These are phyloP conservation scores for Metschnikowia similis DNA, from an alignment of 805 yeast genomes.

Conservation along the genomic window DNA sequence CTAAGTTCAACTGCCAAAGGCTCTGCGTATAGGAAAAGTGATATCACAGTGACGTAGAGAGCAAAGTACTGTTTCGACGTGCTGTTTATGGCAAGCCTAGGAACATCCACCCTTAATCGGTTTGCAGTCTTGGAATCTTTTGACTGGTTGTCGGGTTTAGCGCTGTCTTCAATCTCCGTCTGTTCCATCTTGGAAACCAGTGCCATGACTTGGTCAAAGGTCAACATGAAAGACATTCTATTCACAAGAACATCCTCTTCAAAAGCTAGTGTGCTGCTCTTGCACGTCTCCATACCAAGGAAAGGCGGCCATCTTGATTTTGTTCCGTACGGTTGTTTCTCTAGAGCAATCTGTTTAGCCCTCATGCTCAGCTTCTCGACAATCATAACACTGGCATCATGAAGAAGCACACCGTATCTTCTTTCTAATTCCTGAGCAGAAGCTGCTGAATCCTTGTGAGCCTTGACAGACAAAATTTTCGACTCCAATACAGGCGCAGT, in stretches of 20 bases:
- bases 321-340: constrained; percentile 59
- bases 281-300: constrained; percentile 69
- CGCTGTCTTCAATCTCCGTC: constrained; percentile 6
- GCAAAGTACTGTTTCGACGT: constrained; percentile 73
- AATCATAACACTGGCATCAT: constrained; percentile 69
- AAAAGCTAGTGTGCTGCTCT: constrained; percentile 43
- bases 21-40: constrained; percentile 67
- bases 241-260: constrained; percentile 53
- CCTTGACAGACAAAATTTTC: constrained; percentile 62
- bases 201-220: constrained; percentile 46
- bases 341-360: constrained; percentile 37
- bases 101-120: constrained; percentile 59
- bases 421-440: constrained; percentile 47
- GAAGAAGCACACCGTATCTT: constrained; percentile 64
- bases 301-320: constrained; percentile 81
- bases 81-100: constrained; percentile 60
- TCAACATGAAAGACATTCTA: constrained; percentile 57
- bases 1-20: constrained; percentile 58
- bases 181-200: constrained; percentile 18
- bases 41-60: constrained; percentile 56
- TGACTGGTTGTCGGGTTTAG: not conserved
- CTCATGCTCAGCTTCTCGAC: constrained; percentile 46
- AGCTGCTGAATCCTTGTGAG: constrained; percentile 24
- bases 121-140: constrained; percentile 17
- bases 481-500: constrained; percentile 69